Evolutionary conservation across 805 yeast genomes (phyloP).

Genomic region (Yarrowia sp.): DNA sequence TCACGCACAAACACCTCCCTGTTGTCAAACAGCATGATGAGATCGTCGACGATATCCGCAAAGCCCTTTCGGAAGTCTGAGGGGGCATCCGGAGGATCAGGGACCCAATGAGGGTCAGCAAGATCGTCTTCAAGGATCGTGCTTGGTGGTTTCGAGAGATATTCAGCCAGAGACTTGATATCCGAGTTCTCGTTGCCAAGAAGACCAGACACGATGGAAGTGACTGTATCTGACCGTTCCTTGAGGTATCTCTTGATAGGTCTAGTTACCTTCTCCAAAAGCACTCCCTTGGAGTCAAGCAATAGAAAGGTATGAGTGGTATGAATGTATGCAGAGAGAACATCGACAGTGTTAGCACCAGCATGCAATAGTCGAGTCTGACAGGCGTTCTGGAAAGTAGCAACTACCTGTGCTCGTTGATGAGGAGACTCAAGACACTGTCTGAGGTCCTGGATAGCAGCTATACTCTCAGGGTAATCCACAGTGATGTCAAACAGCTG

Average conservation of each 20-base stretch:
- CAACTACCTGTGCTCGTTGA: constrained; percentile 62
- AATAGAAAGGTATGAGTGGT: constrained; percentile 73
- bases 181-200: constrained; percentile 55
- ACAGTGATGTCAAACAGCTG: constrained; percentile 68
- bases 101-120: constrained; percentile 68
- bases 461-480: constrained; percentile 59
- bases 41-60: constrained; percentile 72
- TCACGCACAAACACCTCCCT: constrained; percentile 71
- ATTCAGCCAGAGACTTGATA: constrained; percentile 62
- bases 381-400: constrained; percentile 57
- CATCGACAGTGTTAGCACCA: constrained; percentile 78
- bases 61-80: constrained; percentile 72
- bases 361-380: constrained; percentile 67
- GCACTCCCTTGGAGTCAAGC: constrained; percentile 86
- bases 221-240: constrained; percentile 75
- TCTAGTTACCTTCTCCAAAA: constrained; percentile 76
- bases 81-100: constrained; percentile 90
- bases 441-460: constrained; percentile 66
- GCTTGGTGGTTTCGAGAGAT: constrained; percentile 51
- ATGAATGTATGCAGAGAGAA: constrained; percentile 70
- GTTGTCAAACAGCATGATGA: constrained; percentile 74
- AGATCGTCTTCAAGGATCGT: constrained; percentile 51
- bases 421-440: constrained; percentile 56
- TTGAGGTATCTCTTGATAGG: constrained; percentile 77
- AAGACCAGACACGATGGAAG: constrained; percentile 73